Conservation (phyloP, 768 basidiomycete species). For the Macrolepiota fuliginosa region DNA sequence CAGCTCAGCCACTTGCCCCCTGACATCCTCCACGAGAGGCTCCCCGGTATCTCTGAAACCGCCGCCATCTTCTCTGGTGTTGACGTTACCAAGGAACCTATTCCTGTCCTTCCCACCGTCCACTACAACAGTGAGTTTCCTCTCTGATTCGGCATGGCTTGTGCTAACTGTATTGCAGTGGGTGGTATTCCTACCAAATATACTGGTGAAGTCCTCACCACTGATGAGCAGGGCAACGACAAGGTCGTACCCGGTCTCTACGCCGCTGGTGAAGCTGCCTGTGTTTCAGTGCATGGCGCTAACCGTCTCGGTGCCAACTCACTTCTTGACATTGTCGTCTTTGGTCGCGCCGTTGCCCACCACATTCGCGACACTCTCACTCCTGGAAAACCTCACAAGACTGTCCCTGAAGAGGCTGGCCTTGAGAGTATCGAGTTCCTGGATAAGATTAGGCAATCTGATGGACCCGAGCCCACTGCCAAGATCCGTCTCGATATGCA, state of each 20-base stretch:
- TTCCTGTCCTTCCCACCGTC: slow-evolving; percentile 96
- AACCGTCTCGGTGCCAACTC: slow-evolving; percentile 99
- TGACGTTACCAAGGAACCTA: slow-evolving; percentile 99
- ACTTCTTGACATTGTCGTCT: slow-evolving; percentile 97
- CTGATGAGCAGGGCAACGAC: slow-evolving; percentile 88
- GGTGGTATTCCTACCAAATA: slow-evolving; percentile 99
- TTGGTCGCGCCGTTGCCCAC: slow-evolving; percentile 98
- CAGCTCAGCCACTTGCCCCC: slow-evolving; percentile 97
- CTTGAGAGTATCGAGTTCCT: slow-evolving; percentile 80
- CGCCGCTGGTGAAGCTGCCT: slow-evolving; percentile 98
- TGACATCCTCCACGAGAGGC: slow-evolving; percentile 91
- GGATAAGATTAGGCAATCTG: slow-evolving; percentile 79
- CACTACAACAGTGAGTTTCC: slow-evolving; percentile 91
- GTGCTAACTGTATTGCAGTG: slow-evolving; percentile 49
- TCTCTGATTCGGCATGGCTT: neutral
- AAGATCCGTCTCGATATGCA: slow-evolving; percentile 95
- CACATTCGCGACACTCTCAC: slow-evolving; percentile 91
- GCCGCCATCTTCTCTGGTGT: slow-evolving; percentile 99
- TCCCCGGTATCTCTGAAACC: slow-evolving; percentile 99
- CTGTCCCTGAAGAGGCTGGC: slow-evolving; percentile 84
- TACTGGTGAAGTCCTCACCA: slow-evolving; percentile 94
- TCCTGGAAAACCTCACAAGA: slow-evolving; percentile 89
- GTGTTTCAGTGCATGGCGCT: slow-evolving; percentile 98
- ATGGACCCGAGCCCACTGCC: slow-evolving; percentile 83
- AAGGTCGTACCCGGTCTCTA: slow-evolving; percentile 94